A percentile compares a stretch with the other conserved stretches of the same genome.
Evolutionary conservation across 345 rosid genomes (phyloP).

Genomic region (Lepidium aucheri): DNA sequence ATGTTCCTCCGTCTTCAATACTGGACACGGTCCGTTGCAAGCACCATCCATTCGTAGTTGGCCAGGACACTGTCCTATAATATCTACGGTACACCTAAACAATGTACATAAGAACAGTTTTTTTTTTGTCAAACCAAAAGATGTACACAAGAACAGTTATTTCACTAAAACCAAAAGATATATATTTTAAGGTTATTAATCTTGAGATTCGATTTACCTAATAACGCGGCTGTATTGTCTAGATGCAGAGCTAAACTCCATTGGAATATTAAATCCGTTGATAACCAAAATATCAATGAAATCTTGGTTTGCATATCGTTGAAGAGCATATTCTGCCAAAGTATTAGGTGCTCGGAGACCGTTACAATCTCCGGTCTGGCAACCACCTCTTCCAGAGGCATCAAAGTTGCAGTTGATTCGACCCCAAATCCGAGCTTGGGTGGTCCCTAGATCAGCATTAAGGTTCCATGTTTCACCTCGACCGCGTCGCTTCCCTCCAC

Average conservation of each 20-base stretch:
- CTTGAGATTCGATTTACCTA: neutral
- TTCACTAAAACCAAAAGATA: neutral
- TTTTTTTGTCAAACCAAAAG: neutral
- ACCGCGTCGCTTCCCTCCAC: constrained; percentile 29
- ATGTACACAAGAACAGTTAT: neutral
- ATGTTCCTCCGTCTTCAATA: constrained; percentile 33
- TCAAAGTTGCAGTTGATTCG: constrained; percentile 24
- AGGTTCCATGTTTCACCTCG: constrained; percentile 27
- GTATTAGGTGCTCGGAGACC: constrained; percentile 26
- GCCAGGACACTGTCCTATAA: constrained; percentile 32
- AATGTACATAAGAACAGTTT: neutral
- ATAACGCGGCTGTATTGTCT: constrained; percentile 9
- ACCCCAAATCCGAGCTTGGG: constrained; percentile 28
- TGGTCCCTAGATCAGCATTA: constrained; percentile 9
- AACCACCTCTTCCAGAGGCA: constrained; percentile 18
- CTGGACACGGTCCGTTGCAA: constrained; percentile 37
- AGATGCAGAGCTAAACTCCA: constrained; percentile 29
- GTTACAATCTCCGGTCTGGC: constrained; percentile 29
- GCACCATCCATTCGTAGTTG: constrained; percentile 33
- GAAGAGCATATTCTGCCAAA: constrained; percentile 22
- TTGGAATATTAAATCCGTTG: constrained; percentile 36
- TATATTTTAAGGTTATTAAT: neutral
- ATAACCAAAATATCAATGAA: constrained; percentile 38
- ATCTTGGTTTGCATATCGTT: constrained; percentile 14
- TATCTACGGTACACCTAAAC: constrained; percentile 29